phyloP scores from a whole-genome alignment of 768 basidiomycete species.

The Agrocybe pediades region DNA sequence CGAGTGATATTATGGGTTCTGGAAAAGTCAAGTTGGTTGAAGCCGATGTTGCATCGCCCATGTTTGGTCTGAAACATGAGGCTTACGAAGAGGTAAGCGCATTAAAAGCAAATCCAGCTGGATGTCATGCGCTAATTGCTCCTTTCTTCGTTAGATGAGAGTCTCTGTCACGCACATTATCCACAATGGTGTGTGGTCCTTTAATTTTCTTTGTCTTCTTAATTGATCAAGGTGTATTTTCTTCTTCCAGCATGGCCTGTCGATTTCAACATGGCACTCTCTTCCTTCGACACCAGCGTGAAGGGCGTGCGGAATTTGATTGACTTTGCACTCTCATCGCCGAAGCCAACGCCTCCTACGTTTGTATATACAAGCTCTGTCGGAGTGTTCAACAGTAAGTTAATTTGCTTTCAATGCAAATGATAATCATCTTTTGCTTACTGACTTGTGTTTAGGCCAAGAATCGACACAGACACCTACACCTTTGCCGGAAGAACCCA shows the following conservation, averaged over 20 bases:
- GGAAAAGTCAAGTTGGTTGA: constrained; percentile 6
- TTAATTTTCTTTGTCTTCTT: neutral
- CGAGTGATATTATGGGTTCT: neutral
- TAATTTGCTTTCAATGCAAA: neutral
- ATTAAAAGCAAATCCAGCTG: neutral
- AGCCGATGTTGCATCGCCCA: neutral
- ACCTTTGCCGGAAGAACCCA: constrained; percentile 22
- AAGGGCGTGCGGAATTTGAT: constrained; percentile 40
- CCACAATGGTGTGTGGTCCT: constrained; percentile 4
- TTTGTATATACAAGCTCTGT: constrained; percentile 6
- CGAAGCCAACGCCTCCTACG: neutral
- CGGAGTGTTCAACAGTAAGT: constrained; percentile 9
- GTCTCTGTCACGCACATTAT: constrained; percentile 10
- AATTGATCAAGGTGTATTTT: neutral
- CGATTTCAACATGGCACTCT: constrained; percentile 46
- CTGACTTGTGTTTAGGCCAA: neutral
- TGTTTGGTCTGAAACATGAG: constrained; percentile 1
- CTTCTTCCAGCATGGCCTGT: constrained; percentile 45
- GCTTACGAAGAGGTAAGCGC: constrained; percentile 7
- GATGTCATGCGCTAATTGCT: neutral
- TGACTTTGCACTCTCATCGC: constrained; percentile 35
- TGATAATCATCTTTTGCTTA: neutral
- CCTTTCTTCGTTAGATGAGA: constrained; percentile 1
- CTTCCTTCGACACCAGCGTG: constrained; percentile 46
- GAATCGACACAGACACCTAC: neutral